Conservation (phyloP, 1,284 basidiomycete species). For the Lentinula novae-zelandiae region DNA sequence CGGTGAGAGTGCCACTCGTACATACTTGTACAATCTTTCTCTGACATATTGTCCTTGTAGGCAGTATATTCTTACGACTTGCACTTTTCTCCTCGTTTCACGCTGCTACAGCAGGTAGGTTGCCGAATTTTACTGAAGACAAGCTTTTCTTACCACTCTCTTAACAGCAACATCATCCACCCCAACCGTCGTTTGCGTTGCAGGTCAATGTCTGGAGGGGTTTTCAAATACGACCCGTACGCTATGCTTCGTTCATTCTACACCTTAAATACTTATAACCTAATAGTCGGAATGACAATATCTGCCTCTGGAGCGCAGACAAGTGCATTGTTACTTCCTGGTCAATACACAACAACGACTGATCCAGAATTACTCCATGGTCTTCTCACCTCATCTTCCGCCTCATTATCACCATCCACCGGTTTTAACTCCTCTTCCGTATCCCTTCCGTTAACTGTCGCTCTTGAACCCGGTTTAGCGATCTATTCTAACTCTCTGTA, state of each 20-base stretch:
- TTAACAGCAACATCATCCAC: conserved; percentile 56
- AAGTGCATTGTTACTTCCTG: conserved; percentile 63
- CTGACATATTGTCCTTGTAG: not conserved
- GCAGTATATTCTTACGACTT: not conserved
- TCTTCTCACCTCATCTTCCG: conserved; percentile 58
- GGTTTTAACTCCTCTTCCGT: conserved; percentile 58
- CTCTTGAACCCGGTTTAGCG: conserved; percentile 61
- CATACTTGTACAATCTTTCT: not conserved
- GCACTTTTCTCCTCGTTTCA: not conserved
- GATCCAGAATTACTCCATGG: conserved; percentile 68
- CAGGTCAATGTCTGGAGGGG: conserved; percentile 78
- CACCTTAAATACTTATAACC: not conserved
- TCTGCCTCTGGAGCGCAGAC: conserved; percentile 49
- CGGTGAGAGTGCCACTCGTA: not conserved
- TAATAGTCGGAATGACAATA: conserved; percentile 61
- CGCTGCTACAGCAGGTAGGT: conserved; percentile 2
- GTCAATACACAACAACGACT: conserved; percentile 66
- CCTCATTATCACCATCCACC: conserved; percentile 50
- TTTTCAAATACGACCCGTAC: conserved; percentile 66
- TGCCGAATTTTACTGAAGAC: not conserved
- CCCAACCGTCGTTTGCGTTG: conserved; percentile 66
- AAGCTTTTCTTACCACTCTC: not conserved
- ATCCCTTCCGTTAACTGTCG: conserved; percentile 61
- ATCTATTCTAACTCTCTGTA: conserved; percentile 57
- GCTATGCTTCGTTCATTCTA: conserved; percentile 22